Base-by-base conservation (phyloP, 768 basidiomycete genomes). In the Thelephora aurantiotincta region DNA sequence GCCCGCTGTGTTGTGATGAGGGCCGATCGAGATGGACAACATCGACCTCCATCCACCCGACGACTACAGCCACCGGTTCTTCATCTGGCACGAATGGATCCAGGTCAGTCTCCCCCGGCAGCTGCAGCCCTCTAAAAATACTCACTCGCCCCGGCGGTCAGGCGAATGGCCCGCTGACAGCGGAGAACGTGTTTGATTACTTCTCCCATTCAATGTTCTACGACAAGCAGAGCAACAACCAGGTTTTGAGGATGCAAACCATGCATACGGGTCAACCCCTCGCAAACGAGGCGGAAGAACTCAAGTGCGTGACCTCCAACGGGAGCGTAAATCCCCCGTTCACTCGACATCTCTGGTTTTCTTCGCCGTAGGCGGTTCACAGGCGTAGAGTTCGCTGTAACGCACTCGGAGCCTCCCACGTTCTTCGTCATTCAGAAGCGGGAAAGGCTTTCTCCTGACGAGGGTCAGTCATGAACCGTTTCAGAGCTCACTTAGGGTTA, bases 181-280 rank as follows among this genome's bases (percentile, higher is more conserved):
- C 71, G 2, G 76, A 85, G 54, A 86, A 82, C 58, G 88, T 87
- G 45, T 80, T 93, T 52, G 88, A 92, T 48, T 94, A 93, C 68
- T 94, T 94, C 60, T 70, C 82, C 11, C 77, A 77, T 0, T 91
- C 88, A 23, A 90, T 90, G 78, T 93, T 91, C 68, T 94, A 90
- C 61, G 90, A 93, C 65, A 88, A 88, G 63, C 84, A 87, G 65
- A 90, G 85, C 66, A 92, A 83, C 63, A 94, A 94, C 62, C 86
- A 91, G 56, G 80, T 85, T 26, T 67, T 94, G 38, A 82, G 89
- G 55, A 94, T 94, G 91, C 91, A 94, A 63, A 92, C 87, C 0
- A 82, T 83, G 67, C 82, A 88, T 57, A 83, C 84, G 0, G 87
- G 82, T n/a, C 66, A 75, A 23, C 76, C 82, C 9, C 65, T 89